phyloP scores from a whole-genome alignment of 441 rosid species.

The Jatropha multifida region DNA sequence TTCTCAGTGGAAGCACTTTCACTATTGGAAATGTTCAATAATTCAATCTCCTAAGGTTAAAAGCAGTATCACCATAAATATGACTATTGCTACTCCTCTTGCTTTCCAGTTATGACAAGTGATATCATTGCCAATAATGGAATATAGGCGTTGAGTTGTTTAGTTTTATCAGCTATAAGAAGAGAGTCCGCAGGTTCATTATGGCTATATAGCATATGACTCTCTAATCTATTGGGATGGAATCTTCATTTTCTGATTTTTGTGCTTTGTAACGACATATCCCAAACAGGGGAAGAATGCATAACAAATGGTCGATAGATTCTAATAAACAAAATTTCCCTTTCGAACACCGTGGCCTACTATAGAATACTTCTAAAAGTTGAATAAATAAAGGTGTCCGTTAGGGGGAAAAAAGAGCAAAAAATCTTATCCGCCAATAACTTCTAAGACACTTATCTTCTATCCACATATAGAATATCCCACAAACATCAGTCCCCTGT shows the following conservation, averaged over 20 bases:
- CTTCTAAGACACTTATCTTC: background rate
- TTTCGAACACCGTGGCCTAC: background rate
- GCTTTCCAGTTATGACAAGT: constrained; percentile 11
- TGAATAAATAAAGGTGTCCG: background rate
- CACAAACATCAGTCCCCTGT: background rate
- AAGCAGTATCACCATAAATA: background rate
- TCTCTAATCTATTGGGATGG: background rate
- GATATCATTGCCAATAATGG: background rate
- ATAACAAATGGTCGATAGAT: background rate
- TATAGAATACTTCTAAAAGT: background rate
- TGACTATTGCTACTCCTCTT: background rate
- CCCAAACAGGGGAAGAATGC: background rate
- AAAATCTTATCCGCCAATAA: background rate
- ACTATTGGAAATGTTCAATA: background rate
- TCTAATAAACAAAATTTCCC: background rate
- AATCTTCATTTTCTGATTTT: background rate
- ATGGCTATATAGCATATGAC: background rate
- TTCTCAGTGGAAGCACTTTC: background rate
- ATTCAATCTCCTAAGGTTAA: background rate
- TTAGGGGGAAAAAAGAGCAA: background rate
- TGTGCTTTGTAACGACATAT: background rate
- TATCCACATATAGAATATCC: background rate
- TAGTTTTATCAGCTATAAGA: background rate
- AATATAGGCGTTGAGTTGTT: background rate
- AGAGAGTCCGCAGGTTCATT: background rate